phyloP scores from a whole-genome alignment of 1,284 basidiomycete genomes.

The Naganishia albida region DNA sequence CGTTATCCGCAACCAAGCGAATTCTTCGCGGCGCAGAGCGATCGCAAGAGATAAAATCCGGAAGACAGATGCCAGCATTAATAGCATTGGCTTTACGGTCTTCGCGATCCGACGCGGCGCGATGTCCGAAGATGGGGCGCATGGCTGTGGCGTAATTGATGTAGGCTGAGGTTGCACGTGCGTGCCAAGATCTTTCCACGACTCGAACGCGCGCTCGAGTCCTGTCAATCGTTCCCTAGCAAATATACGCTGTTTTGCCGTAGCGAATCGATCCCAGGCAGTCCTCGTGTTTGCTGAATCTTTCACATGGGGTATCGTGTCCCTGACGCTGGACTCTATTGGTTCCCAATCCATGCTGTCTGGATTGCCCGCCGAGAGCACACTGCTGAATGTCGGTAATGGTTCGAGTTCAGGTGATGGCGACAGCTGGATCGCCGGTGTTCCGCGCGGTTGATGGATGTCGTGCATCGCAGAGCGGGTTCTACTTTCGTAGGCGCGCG shows the following conservation, averaged over 20 bases:
- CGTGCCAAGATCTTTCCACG: constrained; percentile 11
- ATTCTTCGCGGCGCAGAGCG: not conserved
- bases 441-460: not conserved
- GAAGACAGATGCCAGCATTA: constrained; percentile 11
- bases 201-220: constrained; percentile 24
- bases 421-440: constrained; percentile 20
- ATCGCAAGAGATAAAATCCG: constrained; percentile 8
- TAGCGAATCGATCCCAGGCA: constrained; percentile 18
- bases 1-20: constrained; percentile 2
- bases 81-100: too few species aligned
- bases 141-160: not conserved
- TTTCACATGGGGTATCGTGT: not conserved
- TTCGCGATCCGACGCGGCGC: too few species aligned
- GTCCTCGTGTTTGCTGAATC: not conserved
- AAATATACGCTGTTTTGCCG: constrained; percentile 19
- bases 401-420: constrained; percentile 15
- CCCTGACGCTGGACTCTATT: not conserved
- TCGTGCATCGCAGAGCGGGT: not conserved
- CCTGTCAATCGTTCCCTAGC: constrained; percentile 12
- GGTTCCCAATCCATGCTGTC: constrained; percentile 29
- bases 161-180: not conserved
- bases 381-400: not conserved
- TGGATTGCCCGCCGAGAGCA: not conserved
- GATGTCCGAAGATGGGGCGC: not conserved
- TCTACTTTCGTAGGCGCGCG: not conserved